Evolutionary conservation across 805 yeast genomes (phyloP), one percentile per base, ranked within the genome.

Genomic region (Saccharomycopsis amapae): DNA sequence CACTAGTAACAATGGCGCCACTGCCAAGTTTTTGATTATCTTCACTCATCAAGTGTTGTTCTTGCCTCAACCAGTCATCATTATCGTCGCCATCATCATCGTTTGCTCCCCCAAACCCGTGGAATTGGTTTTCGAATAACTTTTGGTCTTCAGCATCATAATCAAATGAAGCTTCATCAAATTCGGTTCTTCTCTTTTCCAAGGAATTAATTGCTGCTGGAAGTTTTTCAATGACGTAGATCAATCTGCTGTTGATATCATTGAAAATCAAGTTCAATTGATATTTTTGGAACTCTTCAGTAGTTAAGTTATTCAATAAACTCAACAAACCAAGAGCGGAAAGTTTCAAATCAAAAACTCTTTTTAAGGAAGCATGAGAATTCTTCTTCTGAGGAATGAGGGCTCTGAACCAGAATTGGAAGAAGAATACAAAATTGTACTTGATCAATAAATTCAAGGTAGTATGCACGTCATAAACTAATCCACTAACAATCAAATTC

Each of bases 331-430:
- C 94, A 53, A 90, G 62, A 2, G 77, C 66, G 1, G 85, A 77
- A 36, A 90, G 63, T 62, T 88, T 89, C 60, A 86, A 69, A 62
- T 90, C 97, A 56, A 74, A 85, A 2, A 86, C 95, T 49, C 95
- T 68, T 19, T 72, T 71, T 54, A 82, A 71, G 23, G 30, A 30
- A 10, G 42, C 38, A 17, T 10, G 17, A 9, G 13, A 13, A 3
- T 26, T 36, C 17, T 44, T 44, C 15, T 25, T 39, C n/a, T 32
- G 26, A 15, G 67, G 64, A 3, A 79, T 73, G 33, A 78, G 64
- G 7, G 70, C 55, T 18, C 71, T 67, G 56, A 83, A 72, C 95
- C 95, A 86, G 41, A 67, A 55, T 20, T 66, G 63, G 56, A 89
- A 75, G 55, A 85, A 76, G 12, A 64, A 55, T 30, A 71, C 69